Base-by-base conservation (phyloP, 2,329 filamentous ascomycete species). In the Elsinoe necatrix region DNA sequence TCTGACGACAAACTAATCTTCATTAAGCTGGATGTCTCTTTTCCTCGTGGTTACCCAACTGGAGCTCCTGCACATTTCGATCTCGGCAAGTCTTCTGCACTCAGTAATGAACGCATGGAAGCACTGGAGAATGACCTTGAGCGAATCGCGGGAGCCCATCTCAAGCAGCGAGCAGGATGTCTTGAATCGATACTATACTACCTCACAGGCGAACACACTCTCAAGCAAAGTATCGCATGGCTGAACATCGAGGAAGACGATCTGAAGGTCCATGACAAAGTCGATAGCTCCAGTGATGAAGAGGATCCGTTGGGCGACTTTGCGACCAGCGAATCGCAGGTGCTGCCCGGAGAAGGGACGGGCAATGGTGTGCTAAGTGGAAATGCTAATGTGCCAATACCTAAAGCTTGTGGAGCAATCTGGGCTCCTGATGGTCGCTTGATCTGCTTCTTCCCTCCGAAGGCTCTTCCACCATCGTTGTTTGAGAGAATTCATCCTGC, bases 281-380 rank as follows among this genome's bases (percentile, higher is more conserved):
- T 58, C 23, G 89, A 93, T 61, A 92, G 88, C 62, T 96, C 89
- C 2, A 95, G 87, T 64, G 72, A 71, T 57, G 71, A 73, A 58
- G 65, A 66, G 42, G 64, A 61, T 54, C 62, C 55, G 51, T 60
- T 63, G 42, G 66, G 67, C 45, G 68, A 66, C 67, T 75, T 56
- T 69, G 71, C 14, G 60, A 72, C 65, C 68, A 68, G 57, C 3
- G 70, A 72, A 55, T 71, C 68, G 20, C 71, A 61, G 48, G 56
- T 48, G 11, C 27, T 61, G 11, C 54, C 68, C 55, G 63, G 62
- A 11, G 62, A 63, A 6, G 61, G 60, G 18, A 75, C 76, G 59
- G 76, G 70, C 25, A 74, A 78, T 57, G 78, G 78, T 57, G 68
- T 77, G 18, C 73, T 81, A 60, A 72, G 80, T 77, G 68, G 82